Base-by-base conservation (phyloP, 805 yeast species). In the Candida khao-thaluensis region DNA sequence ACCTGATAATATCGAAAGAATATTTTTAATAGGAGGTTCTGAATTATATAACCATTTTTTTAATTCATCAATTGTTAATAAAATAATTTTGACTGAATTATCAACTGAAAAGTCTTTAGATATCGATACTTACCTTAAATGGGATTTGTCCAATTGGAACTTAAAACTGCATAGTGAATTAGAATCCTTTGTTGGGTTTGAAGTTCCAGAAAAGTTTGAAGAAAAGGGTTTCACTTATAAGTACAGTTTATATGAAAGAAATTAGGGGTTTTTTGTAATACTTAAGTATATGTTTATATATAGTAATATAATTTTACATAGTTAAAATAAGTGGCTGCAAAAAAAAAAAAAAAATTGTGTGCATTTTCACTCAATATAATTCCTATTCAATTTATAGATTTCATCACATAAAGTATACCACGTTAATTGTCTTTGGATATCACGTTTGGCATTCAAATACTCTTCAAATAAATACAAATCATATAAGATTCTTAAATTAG, bases 21-120 rank as follows among this genome's bases (percentile, higher is more conserved):
- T 93, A 1, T 93, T 81, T 54, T 74, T 93, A 17, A 91, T 93
- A 45, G 99, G 99, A 3, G 99, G 99, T 1, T 93, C 90, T 0
- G 90, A 90, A 56, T 69, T 93, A 7, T 93, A 93, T 63, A 72
- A 77, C 37, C 69, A 77, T 27, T 70, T 81, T 10, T 53, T 81
- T 10, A 44, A 56, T 1, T 66, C 60, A 39, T 62, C 63, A 3
- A 38, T 64, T 8, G 78, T 82, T 1, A 74, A 74, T 32, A 71
- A 78, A 20, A 60, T 87, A 35, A 69, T 86, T 17, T 57, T 90
- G 11, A 89, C 96, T 0, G 90, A 87, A 54, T 74, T 90, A 21
- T 50, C 57, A 2, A 48, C 50, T 6, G 53, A 53, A 5, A 56
- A 59, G n/a, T 49, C 50, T 2, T 62, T 80, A 4, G 74, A 71